Percentiles rank a stretch among this genome's conserved stretches.
phyloP scores from a whole-genome alignment of 495 filamentous ascomycete genomes.

The Tetracladium setigerum region DNA sequence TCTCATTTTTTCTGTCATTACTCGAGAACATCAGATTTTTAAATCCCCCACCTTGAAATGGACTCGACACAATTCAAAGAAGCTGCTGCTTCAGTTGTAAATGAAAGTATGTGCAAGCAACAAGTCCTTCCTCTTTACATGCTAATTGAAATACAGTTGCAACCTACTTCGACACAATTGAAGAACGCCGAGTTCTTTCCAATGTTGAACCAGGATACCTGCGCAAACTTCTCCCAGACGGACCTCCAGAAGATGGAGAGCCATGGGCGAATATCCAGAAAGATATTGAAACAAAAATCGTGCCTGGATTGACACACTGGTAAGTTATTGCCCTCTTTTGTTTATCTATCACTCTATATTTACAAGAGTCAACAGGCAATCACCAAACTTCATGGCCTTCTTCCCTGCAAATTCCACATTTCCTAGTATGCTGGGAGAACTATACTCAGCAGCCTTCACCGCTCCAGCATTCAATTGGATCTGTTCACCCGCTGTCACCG shows the following conservation, averaged over 20 bases:
- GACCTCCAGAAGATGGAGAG: constrained; percentile 67
- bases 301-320: constrained; percentile 95
- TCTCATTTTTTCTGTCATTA: no score
- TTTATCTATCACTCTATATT: not conserved
- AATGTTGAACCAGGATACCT: constrained; percentile 84
- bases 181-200: constrained; percentile 64
- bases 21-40: no score
- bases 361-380: constrained; percentile 43
- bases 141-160: constrained; percentile 49
- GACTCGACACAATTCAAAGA: constrained; percentile 73
- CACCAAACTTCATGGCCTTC: constrained; percentile 95
- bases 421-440: constrained; percentile 85
- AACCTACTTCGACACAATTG: constrained; percentile 72
- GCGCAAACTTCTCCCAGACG: constrained; percentile 64
- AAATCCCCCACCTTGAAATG: constrained; percentile 46
- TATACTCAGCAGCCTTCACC: constrained; percentile 83
- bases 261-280: constrained; percentile 72
- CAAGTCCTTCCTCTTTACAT: constrained; percentile 1
- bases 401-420: constrained; percentile 79
- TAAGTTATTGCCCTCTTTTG: constrained; percentile 18
- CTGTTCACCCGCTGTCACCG: constrained; percentile 89
- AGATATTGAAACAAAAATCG: constrained; percentile 82
- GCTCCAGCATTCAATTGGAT: constrained; percentile 97
- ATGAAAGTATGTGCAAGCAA: constrained; percentile 61
- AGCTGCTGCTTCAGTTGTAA: constrained; percentile 74